Base-by-base conservation (phyloP, 1,284 basidiomycete species). In the Malassezia caprae region DNA sequence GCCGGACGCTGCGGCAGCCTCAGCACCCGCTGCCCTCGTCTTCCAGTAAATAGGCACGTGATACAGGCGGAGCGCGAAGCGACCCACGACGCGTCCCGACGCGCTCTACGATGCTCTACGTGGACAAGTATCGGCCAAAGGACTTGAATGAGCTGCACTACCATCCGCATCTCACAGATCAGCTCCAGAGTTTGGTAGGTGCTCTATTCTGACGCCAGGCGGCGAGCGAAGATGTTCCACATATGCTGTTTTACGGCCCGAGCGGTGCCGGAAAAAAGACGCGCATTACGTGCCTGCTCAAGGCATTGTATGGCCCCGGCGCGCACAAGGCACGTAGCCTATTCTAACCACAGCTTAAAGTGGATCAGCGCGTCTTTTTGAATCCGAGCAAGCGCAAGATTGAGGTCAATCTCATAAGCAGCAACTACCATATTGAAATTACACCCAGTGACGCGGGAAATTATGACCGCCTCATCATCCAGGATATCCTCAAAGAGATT, bases 181-280 rank as follows among this genome's bases (percentile, higher is more conserved):
- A 91, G 26, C 79, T 98, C 28, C 82, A 81, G 61, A 86, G 89
- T 1, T 79, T 96, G 49, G 88, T 88, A 30, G 54, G 82, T 75
- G 13, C 27, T 15, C 12, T 47, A n/a, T 46, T 46, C 47, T 57
- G 19, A 51, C 44, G 34, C 46, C 35, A 51, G 60, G 68, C 63
- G 21, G 65, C 61, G 7, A 68, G 64, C 59, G 72, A 65, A 2
- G 94, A 98, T 78, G 96, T 98, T 70, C 93, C 93, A 6, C 93
- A 99, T 74, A 85, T 94, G 78, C 82, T 99, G 11, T 96, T 98
- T 78, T 99, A 96, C 72, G 94, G 93, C 0, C 94, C 93, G 2
- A 88, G 88, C 4, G 93, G 93, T 17, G 90, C 93, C 8, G 93
- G 93, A 17, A 98, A 98, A 79, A 98, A 98, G 81, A 98, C 94